phyloP scores from a whole-genome alignment of 108 stramenopile species.

The Nannochloropsis oceanica region DNA sequence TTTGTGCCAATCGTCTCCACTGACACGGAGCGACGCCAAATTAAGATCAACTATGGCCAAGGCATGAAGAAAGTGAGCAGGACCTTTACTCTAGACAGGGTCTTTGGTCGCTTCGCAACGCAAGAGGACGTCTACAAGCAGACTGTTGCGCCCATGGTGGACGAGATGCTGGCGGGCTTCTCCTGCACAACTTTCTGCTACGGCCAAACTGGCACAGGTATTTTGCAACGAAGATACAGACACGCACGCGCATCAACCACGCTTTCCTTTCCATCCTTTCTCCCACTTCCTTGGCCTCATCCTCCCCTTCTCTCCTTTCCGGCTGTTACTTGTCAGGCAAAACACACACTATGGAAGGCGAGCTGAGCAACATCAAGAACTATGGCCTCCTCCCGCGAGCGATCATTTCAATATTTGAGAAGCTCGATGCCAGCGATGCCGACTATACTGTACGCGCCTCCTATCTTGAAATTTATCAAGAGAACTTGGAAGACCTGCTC shows the following conservation, averaged over 20 bases:
- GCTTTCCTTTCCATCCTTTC: background rate
- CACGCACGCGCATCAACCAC: conserved; percentile 35
- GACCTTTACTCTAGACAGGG: conserved; percentile 39
- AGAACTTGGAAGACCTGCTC: conserved; percentile 28
- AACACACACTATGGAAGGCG: conserved; percentile 46
- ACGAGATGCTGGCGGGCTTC: conserved; percentile 47
- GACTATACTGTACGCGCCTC: conserved; percentile 47
- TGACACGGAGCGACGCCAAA: conserved; percentile 21
- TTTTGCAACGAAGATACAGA: conserved; percentile 1
- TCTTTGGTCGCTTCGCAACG: conserved; percentile 41
- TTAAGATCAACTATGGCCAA: conserved; percentile 6
- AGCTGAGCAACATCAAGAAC: conserved; percentile 22
- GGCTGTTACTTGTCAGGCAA: background rate
- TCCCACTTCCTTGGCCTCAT: background rate
- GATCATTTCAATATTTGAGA: conserved; percentile 40
- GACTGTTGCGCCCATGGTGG: conserved; percentile 43
- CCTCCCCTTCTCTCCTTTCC: background rate
- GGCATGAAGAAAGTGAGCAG: conserved; percentile 29
- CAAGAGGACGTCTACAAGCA: conserved; percentile 45
- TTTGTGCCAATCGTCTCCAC: conserved; percentile 35
- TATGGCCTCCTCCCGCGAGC: conserved; percentile 47
- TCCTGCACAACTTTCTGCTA: conserved; percentile 42
- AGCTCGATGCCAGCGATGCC: conserved; percentile 36
- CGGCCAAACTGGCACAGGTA: conserved; percentile 45
- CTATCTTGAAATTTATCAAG: conserved; percentile 51